Conservation (phyloP, 768 basidiomycete genomes). For the Collybiopsis confluens region DNA sequence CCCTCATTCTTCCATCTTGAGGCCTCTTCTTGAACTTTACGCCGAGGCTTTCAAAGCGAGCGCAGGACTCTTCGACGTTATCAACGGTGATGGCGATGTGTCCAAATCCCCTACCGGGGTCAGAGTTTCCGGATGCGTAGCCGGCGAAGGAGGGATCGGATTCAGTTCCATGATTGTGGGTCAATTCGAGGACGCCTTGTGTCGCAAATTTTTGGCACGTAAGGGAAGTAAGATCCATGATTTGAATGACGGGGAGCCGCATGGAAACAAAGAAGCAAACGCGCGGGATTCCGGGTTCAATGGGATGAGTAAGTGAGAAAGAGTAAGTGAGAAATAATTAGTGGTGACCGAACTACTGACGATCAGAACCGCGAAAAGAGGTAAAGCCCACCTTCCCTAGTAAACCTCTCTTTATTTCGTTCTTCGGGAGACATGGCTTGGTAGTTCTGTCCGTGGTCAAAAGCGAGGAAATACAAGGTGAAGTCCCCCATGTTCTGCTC, state of each 20-base stretch:
- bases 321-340: not conserved
- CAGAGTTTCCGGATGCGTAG: slow-evolving; percentile 82
- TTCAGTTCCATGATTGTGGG: slow-evolving; percentile 91
- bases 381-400: slow-evolving; percentile 58
- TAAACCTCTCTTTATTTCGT: slow-evolving; percentile 41
- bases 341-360: not conserved
- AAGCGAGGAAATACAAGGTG: slow-evolving; percentile 85
- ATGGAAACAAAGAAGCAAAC: not conserved
- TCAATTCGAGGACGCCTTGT: slow-evolving; percentile 78
- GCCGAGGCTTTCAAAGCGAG: slow-evolving; percentile 72
- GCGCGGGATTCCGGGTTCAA: not conserved
- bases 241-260: not conserved
- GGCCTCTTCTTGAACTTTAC: slow-evolving; percentile 87
- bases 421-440: slow-evolving; percentile 44
- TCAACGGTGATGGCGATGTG: slow-evolving; percentile 87
- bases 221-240: not conserved
- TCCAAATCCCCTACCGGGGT: slow-evolving; percentile 77
- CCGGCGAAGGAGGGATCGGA: slow-evolving; percentile 71
- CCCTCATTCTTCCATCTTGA: slow-evolving; percentile 79
- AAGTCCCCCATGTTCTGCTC: slow-evolving; percentile 57
- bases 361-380: not conserved
- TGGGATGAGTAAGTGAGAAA: not conserved
- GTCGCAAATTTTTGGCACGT: not conserved
- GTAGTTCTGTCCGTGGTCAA: slow-evolving; percentile 52
- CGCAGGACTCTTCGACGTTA: slow-evolving; percentile 79